Base-by-base conservation (phyloP, 331 rosid genomes). In the Pyrus hybrid region DNA sequence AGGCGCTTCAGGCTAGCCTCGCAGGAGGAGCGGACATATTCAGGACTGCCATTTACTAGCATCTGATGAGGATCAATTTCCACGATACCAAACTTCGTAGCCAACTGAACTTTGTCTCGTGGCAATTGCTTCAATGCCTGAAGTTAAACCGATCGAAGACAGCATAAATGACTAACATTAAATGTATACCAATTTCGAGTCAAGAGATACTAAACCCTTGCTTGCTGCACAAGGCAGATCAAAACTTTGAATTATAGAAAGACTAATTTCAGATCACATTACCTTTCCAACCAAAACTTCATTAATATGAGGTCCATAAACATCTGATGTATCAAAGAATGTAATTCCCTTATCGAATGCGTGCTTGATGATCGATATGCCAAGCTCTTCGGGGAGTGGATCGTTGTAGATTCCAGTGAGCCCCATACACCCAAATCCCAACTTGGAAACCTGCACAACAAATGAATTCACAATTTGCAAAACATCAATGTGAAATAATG, bases 41-140 rank as follows among this genome's bases (percentile, higher is more conserved):
- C 72, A 28, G 93, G 93, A 25, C 67, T 82, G 67, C 96, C 93
- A 1, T 81, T 78, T 2, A 91, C 82, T 28, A 56, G 13, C 20
- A 83, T 70, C 4, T 71, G 63, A 5, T 20, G 14, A 22, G 49
- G 3, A 41, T 71, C 85, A 7, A 22, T 1, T 32, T 49, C 72
- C 0, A 82, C 90, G 2, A 91, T 41, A 26, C 96, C 93, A 81
- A 91, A 91, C 67, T 91, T 91, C 9, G 96, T 85, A 32, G 96
- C 91, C 49, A 91, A 58, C 67, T 91, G 89, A 82, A 91, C 67
- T 37, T 85, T 78, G n/a, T 91, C 91, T 74, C 96, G 73, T 18
- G 90, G 93, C 13, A 90, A 70, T 60, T 80, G 81, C 72, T 80
- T 86, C 30, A 85, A 28, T 7, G 93, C 93, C 91, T 41, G 57